phyloP scores from a whole-genome alignment of 2,329 filamentous ascomycete species.

The Aureobasidium sp. region DNA sequence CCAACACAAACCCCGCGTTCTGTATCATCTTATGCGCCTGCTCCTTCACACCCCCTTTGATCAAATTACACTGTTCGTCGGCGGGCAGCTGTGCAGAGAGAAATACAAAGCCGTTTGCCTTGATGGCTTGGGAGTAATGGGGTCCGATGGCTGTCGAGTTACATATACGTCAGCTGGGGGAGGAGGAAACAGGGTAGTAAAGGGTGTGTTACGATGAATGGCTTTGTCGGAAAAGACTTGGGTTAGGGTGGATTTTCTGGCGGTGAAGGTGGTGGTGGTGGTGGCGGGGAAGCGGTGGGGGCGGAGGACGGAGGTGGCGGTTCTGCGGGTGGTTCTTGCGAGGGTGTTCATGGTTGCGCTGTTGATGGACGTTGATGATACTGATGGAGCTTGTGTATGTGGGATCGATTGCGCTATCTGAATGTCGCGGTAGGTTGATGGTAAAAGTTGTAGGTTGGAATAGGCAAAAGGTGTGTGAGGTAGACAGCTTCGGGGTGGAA shows the following conservation, averaged over 20 bases:
- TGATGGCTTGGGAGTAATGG: constrained; percentile 3
- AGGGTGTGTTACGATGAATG: neutral
- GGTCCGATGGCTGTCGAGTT: neutral
- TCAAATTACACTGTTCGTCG: neutral
- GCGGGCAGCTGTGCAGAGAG: constrained; percentile 6
- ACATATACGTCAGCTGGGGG: no score
- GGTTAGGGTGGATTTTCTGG: neutral
- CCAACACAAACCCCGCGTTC: neutral
- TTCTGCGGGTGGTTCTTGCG: neutral
- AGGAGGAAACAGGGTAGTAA: no score
- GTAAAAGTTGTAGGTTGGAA: no score
- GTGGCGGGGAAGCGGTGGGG: neutral
- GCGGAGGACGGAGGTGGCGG: neutral
- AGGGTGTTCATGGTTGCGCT: neutral
- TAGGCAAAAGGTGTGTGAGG: no score
- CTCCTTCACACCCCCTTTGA: neutral
- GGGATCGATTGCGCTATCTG: no score
- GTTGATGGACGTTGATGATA: neutral
- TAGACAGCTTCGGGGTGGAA: no score
- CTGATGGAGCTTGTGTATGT: no score
- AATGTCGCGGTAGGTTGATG: no score
- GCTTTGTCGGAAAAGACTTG: constrained; percentile 1
- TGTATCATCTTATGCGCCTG: constrained; percentile 5
- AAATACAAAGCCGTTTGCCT: constrained; percentile 10
- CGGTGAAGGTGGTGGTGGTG: neutral